These are phyloP conservation scores for Peterozyma toletana DNA, from an alignment of 805 yeast species.

Conservation along the genomic window DNA sequence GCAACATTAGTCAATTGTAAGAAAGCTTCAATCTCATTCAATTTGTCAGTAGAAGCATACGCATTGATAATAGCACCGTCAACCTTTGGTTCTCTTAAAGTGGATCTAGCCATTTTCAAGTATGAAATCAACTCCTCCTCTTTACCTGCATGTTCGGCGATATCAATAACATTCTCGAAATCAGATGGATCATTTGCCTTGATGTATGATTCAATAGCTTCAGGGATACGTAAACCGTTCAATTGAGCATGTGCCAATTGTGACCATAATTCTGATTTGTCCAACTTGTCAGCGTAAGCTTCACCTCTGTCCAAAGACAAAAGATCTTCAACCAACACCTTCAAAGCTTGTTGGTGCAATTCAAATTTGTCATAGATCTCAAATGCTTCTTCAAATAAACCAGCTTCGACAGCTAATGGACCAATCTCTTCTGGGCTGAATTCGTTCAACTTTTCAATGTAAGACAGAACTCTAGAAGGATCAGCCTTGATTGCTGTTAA, in stretches of 20 bases:
- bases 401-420: slow-evolving; percentile 82
- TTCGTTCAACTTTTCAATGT: slow-evolving; percentile 84
- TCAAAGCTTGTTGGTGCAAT: slow-evolving; percentile 70
- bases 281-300: slow-evolving; percentile 84
- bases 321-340: slow-evolving; percentile 85
- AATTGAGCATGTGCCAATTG: slow-evolving; percentile 95
- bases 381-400: slow-evolving; percentile 87
- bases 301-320: slow-evolving; percentile 95
- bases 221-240: slow-evolving; percentile 86
- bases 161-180: slow-evolving; percentile 86
- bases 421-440: slow-evolving; percentile 94
- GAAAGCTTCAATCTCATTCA: slow-evolving; percentile 77
- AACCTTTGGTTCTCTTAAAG: slow-evolving; percentile 83
- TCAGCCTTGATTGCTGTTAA: slow-evolving; percentile 96
- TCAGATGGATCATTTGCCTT: slow-evolving; percentile 88
- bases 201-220: slow-evolving; percentile 86
- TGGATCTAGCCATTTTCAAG: slow-evolving; percentile 85
- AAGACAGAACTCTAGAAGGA: slow-evolving; percentile 71
- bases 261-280: slow-evolving; percentile 84
- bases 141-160: slow-evolving; percentile 92
- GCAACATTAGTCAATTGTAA: slow-evolving; percentile 89
- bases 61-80: slow-evolving; percentile 89
- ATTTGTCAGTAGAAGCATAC: slow-evolving; percentile 71
- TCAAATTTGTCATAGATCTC: slow-evolving; percentile 85
- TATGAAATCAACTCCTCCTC: slow-evolving; percentile 87